These are phyloP conservation scores for Pseudopyrenochaeta lycopersici DNA, from an alignment of 2,329 filamentous ascomycete species.

Conservation along the genomic window DNA sequence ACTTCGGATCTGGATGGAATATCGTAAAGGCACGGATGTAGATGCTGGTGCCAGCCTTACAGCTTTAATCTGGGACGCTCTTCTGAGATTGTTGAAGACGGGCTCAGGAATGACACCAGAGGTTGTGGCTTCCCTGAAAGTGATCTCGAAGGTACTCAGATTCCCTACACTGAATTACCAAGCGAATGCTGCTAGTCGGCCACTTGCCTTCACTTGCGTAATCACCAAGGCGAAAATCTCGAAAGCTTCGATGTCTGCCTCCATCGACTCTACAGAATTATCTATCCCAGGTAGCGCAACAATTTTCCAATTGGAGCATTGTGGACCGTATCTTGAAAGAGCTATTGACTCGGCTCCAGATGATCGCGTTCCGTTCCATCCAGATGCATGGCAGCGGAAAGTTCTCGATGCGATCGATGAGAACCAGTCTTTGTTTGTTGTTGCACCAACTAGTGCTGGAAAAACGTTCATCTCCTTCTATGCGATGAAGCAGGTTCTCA, in stretches of 20 bases:
- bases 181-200: no score
- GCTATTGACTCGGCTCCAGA: constrained; percentile 75
- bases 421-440: constrained; percentile 74
- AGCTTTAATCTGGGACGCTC: no score
- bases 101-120: no score
- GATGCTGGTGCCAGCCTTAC: no score
- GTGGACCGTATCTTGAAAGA: constrained; percentile 78
- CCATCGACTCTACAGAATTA: constrained; percentile 57
- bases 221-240: constrained; percentile 16
- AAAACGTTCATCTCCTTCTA: constrained; percentile 89
- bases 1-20: no score
- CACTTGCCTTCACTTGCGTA: no score
- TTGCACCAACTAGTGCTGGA: constrained; percentile 80
- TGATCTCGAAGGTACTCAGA: no score
- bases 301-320: constrained; percentile 74
- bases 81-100: no score
- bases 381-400: constrained; percentile 78
- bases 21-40: no score
- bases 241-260: constrained; percentile 43
- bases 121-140: no score
- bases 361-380: constrained; percentile 73
- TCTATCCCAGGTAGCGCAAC: no score
- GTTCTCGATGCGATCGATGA: constrained; percentile 78
- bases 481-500: constrained; percentile 79
- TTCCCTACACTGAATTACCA: no score